A percentile compares a stretch with the other conserved stretches of the same genome.
Conservation (phyloP, 1,139 yeast species). For the Geotrichum bryndzae region DNA sequence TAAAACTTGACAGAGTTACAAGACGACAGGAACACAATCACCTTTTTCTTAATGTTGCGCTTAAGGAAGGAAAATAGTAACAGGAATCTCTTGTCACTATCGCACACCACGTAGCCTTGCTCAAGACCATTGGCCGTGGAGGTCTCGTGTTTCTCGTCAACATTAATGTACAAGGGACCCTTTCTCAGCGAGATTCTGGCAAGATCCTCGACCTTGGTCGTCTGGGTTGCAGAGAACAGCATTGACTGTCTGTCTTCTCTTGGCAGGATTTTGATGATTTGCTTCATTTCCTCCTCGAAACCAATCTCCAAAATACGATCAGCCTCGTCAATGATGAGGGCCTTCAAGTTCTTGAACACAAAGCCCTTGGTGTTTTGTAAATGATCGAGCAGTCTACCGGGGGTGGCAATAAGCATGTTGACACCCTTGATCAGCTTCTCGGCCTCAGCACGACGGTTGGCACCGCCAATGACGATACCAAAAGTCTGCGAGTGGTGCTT, state of each 20-base stretch:
- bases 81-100: slow-evolving; percentile 87
- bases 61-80: slow-evolving; percentile 86
- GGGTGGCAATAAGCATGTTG: slow-evolving; percentile 89
- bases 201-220: slow-evolving; percentile 95
- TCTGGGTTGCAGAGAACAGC: slow-evolving; percentile 97
- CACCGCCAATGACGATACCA: slow-evolving; percentile 97
- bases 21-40: slow-evolving; percentile 89
- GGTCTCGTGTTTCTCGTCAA: slow-evolving; percentile 68
- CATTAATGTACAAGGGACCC: slow-evolving; percentile 94
- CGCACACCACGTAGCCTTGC: slow-evolving; percentile 97
- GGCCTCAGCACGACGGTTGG: slow-evolving; percentile 94
- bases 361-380: slow-evolving; percentile 92
- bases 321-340: slow-evolving; percentile 92
- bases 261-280: slow-evolving; percentile 89
- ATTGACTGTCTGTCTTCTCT: slow-evolving; percentile 91
- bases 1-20: slow-evolving; percentile 96
- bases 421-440: slow-evolving; percentile 92
- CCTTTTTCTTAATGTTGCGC: slow-evolving; percentile 77
- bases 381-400: slow-evolving; percentile 94
- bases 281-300: slow-evolving; percentile 97
- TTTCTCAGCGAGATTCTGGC: slow-evolving; percentile 93
- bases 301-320: slow-evolving; percentile 96
- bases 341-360: slow-evolving; percentile 88
- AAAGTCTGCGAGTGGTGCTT: slow-evolving; percentile 87
- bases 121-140: slow-evolving; percentile 96